Conservation (phyloP, 768 basidiomycete species). For the Rhizopogon vinicolor region DNA sequence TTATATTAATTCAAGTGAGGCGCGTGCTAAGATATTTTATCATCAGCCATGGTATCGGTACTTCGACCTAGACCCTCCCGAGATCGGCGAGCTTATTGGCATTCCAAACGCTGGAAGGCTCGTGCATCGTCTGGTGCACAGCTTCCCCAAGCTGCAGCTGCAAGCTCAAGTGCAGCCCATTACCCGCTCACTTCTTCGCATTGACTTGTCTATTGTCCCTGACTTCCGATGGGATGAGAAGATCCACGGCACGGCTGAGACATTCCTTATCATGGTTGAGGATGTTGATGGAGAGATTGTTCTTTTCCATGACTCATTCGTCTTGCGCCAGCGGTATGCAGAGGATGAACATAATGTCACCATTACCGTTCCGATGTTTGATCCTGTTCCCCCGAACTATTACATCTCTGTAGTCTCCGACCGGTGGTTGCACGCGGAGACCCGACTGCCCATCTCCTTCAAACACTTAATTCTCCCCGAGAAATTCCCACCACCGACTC, state of each 20-base stretch:
- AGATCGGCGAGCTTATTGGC: conserved; percentile 93
- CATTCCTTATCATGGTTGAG: conserved; percentile 92
- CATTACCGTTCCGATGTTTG: conserved; percentile 93
- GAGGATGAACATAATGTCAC: conserved; percentile 94
- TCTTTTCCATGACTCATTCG: conserved; percentile 91
- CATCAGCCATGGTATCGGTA: conserved; percentile 91
- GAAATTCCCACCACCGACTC: conserved; percentile 91
- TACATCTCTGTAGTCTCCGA: conserved; percentile 95
- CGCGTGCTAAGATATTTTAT: not conserved
- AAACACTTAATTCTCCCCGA: conserved; percentile 97
- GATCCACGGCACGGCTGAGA: conserved; percentile 83
- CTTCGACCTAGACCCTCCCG: conserved; percentile 87
- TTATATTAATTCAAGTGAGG: not conserved
- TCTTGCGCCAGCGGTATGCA: conserved; percentile 87
- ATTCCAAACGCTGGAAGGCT: conserved; percentile 90
- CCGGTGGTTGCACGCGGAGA: conserved; percentile 94
- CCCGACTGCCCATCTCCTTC: conserved; percentile 92
- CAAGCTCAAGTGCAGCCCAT: conserved; percentile 97
- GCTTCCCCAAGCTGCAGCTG: conserved; percentile 93
- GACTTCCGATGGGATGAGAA: conserved; percentile 99
- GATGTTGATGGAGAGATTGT: conserved; percentile 97
- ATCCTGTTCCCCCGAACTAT: conserved; percentile 97
- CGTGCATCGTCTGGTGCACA: conserved; percentile 91
- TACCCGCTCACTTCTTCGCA: conserved; percentile 85
- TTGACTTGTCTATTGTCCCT: conserved; percentile 93